Evolutionary conservation across 2,329 filamentous ascomycete species (phyloP).

Genomic region (Didymosphaeria variabile): DNA sequence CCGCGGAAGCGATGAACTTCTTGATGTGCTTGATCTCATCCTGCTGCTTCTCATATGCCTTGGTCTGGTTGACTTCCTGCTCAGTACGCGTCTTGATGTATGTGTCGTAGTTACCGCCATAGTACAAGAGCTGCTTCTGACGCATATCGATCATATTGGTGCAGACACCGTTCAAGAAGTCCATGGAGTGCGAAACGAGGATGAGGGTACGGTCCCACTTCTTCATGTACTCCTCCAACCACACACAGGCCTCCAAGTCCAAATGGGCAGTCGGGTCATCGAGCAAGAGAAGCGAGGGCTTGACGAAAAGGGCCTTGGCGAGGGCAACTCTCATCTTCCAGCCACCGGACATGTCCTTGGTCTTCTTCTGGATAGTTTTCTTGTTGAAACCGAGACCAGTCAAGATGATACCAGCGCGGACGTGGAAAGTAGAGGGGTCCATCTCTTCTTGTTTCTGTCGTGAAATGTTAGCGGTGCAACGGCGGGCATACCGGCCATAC

Average conservation of each 20-base stretch:
- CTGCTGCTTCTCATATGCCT: conserved; percentile 98
- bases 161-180: conserved; percentile 99
- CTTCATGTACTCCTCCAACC: conserved; percentile 99
- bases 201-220: conserved; percentile 99
- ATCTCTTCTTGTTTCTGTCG: conserved; percentile 93
- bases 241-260: conserved; percentile 99
- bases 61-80: conserved; percentile 98
- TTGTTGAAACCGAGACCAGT: conserved; percentile 99
- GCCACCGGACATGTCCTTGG: conserved; percentile 99
- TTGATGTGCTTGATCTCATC: conserved; percentile 99
- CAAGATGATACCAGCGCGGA: conserved; percentile 93
- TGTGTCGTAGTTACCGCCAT: conserved; percentile 99
- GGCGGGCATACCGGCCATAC: conserved; percentile 41
- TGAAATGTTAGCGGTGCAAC: conserved; percentile 24
- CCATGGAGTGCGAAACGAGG: conserved; percentile 96
- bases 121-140: conserved; percentile 87
- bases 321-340: conserved; percentile 99
- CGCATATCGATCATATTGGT: conserved; percentile 99
- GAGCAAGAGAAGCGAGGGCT: conserved; percentile 92
- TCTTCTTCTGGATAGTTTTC: conserved; percentile 97
- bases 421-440: conserved; percentile 97
- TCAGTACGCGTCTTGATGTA: conserved; percentile 92
- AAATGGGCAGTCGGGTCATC: conserved; percentile 99
- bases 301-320: conserved; percentile 97
- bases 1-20: conserved; percentile 99